Evolutionary conservation across 2,329 filamentous ascomycete genomes (phyloP).

Genomic region (Raffaelea arxii): DNA sequence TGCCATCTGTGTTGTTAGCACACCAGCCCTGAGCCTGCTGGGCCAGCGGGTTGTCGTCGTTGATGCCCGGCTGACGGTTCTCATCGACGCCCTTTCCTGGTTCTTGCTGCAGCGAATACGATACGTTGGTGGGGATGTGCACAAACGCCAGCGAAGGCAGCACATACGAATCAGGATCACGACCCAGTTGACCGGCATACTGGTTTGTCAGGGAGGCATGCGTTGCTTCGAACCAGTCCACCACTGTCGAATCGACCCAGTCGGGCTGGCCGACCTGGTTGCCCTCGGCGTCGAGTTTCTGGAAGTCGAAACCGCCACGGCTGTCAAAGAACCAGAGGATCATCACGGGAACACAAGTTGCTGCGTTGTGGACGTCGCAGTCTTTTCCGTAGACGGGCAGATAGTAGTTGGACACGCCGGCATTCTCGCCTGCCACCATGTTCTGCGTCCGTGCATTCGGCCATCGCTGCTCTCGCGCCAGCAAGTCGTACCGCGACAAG

Average conservation of each 20-base stretch:
- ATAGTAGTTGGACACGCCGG: slow-evolving; percentile 22
- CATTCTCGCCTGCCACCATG: slow-evolving; percentile 15
- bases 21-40: slow-evolving; percentile 25
- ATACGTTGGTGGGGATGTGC: slow-evolving; percentile 33
- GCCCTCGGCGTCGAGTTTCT: slow-evolving; percentile 13
- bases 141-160: slow-evolving; percentile 39
- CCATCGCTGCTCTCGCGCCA: slow-evolving; percentile 16
- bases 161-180: neutral
- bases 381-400: slow-evolving; percentile 18
- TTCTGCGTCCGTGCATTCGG: slow-evolving; percentile 14
- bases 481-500: slow-evolving; percentile 26
- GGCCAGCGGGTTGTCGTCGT: slow-evolving; percentile 20
- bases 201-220: slow-evolving; percentile 19
- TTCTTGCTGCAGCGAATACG: slow-evolving; percentile 16
- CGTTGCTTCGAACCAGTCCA: slow-evolving; percentile 32
- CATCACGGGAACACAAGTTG: slow-evolving; percentile 16
- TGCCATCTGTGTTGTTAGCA: slow-evolving; percentile 12
- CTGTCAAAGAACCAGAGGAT: slow-evolving; percentile 56
- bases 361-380: slow-evolving; percentile 8
- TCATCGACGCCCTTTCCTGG: slow-evolving; percentile 16
- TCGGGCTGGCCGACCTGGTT: slow-evolving; percentile 17
- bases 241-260: slow-evolving; percentile 35
- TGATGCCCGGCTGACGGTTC: slow-evolving; percentile 22
- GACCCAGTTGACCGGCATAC: slow-evolving; percentile 14
- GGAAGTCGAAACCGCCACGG: slow-evolving; percentile 35